phyloP scores from a whole-genome alignment of 2,329 filamentous ascomycete species.

The Helotiales sp. region DNA sequence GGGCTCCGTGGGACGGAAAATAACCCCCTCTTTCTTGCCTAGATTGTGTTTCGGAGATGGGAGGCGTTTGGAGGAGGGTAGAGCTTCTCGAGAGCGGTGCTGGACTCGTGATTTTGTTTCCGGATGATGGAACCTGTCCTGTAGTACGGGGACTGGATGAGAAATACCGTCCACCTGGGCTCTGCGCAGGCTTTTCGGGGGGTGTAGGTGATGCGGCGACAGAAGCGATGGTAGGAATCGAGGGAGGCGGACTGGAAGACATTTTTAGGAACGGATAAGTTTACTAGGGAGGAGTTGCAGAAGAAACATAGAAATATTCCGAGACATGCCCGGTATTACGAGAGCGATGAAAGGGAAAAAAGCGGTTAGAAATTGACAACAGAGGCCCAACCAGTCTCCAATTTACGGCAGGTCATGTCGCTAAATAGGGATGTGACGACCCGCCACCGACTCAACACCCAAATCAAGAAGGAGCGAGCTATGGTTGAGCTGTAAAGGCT shows the following conservation, averaged over 20 bases:
- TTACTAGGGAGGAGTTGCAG: not conserved
- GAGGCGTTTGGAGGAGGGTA: constrained; percentile 13
- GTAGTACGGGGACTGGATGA: not conserved
- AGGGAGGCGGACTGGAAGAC: not conserved
- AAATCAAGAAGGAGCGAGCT: too few species aligned
- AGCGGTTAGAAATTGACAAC: not conserved
- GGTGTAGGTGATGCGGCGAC: not conserved
- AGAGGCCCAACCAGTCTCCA: too few species aligned
- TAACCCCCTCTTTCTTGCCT: constrained; percentile 10
- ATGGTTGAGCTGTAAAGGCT: too few species aligned
- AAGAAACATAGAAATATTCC: not conserved
- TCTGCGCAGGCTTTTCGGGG: not conserved
- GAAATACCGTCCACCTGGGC: not conserved
- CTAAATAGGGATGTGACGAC: too few species aligned
- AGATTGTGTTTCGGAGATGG: not conserved
- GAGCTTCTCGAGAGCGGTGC: not conserved
- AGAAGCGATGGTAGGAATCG: not conserved
- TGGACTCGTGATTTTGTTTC: not conserved
- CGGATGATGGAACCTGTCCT: not conserved
- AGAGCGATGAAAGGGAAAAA: constrained; percentile 12
- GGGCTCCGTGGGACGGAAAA: not conserved
- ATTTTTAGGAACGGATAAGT: constrained; percentile 1
- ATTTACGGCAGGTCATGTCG: too few species aligned
- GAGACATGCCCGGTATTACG: not conserved
- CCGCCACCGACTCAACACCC: too few species aligned